Conservation (phyloP, 495 filamentous ascomycete species). For the Penicillium atrosanguineum region DNA sequence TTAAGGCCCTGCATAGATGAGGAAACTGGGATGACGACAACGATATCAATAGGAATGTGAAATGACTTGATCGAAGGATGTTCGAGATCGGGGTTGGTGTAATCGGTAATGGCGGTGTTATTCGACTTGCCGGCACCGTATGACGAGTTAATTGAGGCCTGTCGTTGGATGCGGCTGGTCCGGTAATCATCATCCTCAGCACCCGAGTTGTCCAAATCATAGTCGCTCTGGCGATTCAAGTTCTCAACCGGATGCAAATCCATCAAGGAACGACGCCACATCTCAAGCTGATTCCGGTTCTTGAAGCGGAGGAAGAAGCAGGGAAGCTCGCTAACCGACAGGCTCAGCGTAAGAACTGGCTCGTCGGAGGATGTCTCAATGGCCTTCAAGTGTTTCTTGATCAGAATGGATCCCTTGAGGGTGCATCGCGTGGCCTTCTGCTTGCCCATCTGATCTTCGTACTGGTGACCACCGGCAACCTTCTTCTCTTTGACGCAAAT, state of each 20-base stretch:
- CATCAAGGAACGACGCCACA: constrained; percentile 85
- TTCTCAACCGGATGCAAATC: constrained; percentile 71
- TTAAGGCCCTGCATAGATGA: constrained; percentile 99
- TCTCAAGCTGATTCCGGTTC: constrained; percentile 78
- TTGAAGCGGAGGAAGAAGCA: constrained; percentile 94
- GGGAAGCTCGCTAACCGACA: constrained; percentile 93
- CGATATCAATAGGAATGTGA: constrained; percentile 92
- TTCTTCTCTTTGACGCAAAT: constrained; percentile 99
- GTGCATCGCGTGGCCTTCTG: constrained; percentile 74
- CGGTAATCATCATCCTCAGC: constrained; percentile 92
- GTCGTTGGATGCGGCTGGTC: constrained; percentile 65
- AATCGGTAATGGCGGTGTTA: constrained; percentile 50
- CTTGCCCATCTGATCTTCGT: constrained; percentile 47
- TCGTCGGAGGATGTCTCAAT: constrained; percentile 76
- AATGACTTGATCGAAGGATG: constrained; percentile 59
- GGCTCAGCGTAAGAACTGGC: constrained; percentile 80
- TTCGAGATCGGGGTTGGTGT: constrained; percentile 61
- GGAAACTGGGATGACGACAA: constrained; percentile 95
- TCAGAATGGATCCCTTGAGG: constrained; percentile 95
- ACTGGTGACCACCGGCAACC: constrained; percentile 54
- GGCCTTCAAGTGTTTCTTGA: constrained; percentile 95
- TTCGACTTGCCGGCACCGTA: constrained; percentile 62
- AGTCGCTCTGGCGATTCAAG: constrained; percentile 63
- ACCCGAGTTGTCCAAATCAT: constrained; percentile 75
- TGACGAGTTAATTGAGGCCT: constrained; percentile 83